phyloP scores from a whole-genome alignment of 371 early-diverging fungal species.

The Syncephalastrum sp. region DNA sequence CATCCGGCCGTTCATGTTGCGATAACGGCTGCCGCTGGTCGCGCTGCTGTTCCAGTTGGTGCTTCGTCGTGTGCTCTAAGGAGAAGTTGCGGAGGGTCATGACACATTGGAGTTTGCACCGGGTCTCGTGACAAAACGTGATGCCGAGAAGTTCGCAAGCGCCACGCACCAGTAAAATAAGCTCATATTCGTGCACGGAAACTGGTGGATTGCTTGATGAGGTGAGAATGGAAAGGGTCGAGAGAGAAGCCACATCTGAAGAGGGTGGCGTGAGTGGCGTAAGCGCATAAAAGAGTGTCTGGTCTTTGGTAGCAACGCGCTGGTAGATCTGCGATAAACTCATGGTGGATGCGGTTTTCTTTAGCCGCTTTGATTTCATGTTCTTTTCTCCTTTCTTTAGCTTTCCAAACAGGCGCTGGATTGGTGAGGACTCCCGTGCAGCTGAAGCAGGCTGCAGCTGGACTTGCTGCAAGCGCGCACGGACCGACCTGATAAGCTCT shows the following conservation, averaged over 20 bases:
- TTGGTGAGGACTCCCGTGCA: conserved; percentile 22
- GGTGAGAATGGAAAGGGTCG: not conserved
- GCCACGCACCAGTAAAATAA: not conserved
- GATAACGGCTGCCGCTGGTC: too few species aligned
- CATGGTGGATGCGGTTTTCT: conserved; percentile 8
- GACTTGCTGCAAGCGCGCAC: conserved; percentile 28
- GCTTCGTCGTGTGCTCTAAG: too few species aligned
- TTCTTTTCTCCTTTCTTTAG: conserved; percentile 12
- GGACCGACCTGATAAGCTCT: conserved; percentile 31
- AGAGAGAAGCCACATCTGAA: not conserved
- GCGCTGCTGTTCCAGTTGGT: too few species aligned
- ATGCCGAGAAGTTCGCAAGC: conserved; percentile 6
- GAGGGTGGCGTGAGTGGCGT: not conserved
- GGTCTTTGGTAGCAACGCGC: conserved; percentile 5
- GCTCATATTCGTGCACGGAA: not conserved
- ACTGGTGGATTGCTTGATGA: not conserved
- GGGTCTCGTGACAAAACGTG: conserved; percentile 7
- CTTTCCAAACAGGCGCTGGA: conserved; percentile 33
- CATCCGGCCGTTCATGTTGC: too few species aligned
- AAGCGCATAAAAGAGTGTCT: conserved; percentile 3
- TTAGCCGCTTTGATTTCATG: not conserved
- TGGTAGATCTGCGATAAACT: conserved; percentile 4
- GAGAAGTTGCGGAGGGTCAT: conserved; percentile 6
- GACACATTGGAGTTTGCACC: conserved; percentile 6
- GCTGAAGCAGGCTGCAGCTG: conserved; percentile 21